Evolutionary conservation across 73 alveolate genomes (phyloP).

Genomic region (Paramecium tetraurelia): DNA sequence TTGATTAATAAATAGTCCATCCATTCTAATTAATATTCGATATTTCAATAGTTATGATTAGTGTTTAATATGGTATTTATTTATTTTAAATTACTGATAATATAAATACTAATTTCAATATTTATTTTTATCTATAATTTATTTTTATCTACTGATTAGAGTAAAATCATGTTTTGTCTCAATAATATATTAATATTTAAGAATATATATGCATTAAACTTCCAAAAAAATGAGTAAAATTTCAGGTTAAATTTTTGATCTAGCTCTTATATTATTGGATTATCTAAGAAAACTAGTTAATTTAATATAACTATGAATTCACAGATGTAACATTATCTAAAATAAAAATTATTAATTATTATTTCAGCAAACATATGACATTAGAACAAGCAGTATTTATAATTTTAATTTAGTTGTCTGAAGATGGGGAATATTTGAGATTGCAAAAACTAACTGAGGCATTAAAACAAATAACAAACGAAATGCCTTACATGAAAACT

Average conservation of each 20-base stretch:
- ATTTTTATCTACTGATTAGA: not conserved
- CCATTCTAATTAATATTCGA: no score
- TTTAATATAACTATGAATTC: not conserved
- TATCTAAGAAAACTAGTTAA: not conserved
- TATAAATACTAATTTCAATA: not conserved
- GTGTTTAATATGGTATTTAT: no score
- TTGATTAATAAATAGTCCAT: no score
- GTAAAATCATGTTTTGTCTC: no score
- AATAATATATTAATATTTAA: no score
- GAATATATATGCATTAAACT: no score
- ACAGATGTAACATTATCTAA: not conserved
- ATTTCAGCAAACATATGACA: not conserved
- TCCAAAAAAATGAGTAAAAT: not conserved
- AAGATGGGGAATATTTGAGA: not conserved
- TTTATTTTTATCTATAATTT: not conserved
- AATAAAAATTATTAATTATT: not conserved
- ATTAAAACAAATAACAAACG: not conserved
- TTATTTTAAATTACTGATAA: not conserved
- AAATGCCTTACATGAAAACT: not conserved
- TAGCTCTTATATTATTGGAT: not conserved
- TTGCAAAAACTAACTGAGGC: not conserved
- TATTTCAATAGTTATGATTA: no score
- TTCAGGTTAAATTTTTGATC: not conserved
- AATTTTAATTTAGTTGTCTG: not conserved
- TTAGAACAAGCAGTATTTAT: not conserved